A percentile compares a stretch with the other conserved stretches of the same genome.
These are phyloP conservation scores for Chionographis japonica DNA, from an alignment of 106 monocot species.

Conservation along the genomic window DNA sequence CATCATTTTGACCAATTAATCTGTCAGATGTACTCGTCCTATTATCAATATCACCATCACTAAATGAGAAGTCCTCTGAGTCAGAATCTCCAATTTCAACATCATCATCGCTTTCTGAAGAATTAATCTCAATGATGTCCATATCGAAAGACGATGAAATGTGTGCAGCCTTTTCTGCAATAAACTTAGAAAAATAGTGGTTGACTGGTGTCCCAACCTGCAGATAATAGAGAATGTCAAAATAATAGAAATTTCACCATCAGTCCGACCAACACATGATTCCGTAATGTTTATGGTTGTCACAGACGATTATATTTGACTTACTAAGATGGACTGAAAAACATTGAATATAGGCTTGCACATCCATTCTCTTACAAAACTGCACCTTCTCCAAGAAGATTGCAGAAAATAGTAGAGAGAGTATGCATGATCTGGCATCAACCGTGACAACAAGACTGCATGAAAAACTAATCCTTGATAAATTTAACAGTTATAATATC, in stretches of 20 bases:
- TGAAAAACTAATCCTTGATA: too few species aligned
- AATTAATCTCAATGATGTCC: constrained; percentile 40
- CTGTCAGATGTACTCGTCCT: constrained; percentile 5
- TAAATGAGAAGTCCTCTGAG: not conserved
- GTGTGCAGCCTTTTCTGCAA: not conserved
- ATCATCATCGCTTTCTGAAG: constrained; percentile 42
- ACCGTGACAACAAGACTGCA: too few species aligned
- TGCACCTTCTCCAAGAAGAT: not conserved
- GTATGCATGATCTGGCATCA: not conserved
- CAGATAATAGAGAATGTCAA: not conserved
- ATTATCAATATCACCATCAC: constrained; percentile 1
- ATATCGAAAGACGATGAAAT: constrained; percentile 7
- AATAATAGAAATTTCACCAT: not conserved
- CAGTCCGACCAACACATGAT: not conserved
- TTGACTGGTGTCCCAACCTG: constrained; percentile 5
- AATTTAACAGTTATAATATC: too few species aligned
- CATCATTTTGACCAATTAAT: not conserved
- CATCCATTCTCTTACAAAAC: not conserved
- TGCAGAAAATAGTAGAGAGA: not conserved
- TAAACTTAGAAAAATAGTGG: constrained; percentile 1
- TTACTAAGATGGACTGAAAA: not conserved
- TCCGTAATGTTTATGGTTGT: not conserved
- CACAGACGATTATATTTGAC: not conserved
- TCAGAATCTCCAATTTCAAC: constrained; percentile 7
- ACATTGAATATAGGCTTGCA: not conserved